Evolutionary conservation across 257 asterid genomes (phyloP).

Genomic region (Ilex asprella): DNA sequence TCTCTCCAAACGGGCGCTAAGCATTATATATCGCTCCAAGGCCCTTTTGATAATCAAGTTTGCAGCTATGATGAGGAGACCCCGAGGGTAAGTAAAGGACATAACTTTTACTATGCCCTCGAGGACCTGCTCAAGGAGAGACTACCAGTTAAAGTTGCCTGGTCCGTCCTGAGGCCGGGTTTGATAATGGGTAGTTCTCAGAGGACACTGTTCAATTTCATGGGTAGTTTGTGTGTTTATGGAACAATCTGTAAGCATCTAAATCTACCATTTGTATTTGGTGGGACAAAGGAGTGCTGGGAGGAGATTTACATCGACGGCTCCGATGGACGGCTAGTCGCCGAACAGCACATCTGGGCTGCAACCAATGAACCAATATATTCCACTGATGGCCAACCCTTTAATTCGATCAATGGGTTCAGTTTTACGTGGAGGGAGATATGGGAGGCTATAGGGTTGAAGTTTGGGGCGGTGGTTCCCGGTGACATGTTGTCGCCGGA

Average conservation of each 20-base stretch:
- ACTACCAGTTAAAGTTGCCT: conserved; percentile 29
- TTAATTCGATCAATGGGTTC: conserved; percentile 61
- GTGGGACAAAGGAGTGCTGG: conserved; percentile 69
- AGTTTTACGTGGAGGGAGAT: conserved; percentile 62
- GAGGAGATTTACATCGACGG: conserved; percentile 62
- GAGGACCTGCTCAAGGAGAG: conserved; percentile 69
- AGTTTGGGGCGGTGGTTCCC: conserved; percentile 30
- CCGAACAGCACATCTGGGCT: conserved; percentile 75
- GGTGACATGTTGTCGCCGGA: conserved; percentile 26
- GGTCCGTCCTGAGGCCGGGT: conserved; percentile 84
- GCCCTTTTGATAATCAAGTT: not conserved
- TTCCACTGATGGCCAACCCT: conserved; percentile 36
- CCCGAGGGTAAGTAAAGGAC: conserved; percentile 43
- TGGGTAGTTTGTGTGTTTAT: conserved; percentile 70
- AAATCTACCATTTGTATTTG: conserved; percentile 66
- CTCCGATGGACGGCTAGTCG: conserved; percentile 78
- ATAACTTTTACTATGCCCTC: conserved; percentile 64
- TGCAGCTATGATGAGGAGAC: conserved; percentile 41
- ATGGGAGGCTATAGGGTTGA: conserved; percentile 52
- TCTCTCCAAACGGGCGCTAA: conserved; percentile 80
- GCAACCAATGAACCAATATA: conserved; percentile 25
- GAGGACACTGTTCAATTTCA: conserved; percentile 46
- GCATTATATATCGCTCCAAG: conserved; percentile 54
- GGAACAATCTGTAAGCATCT: conserved; percentile 62
- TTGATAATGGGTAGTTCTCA: conserved; percentile 59